Percentiles rank a stretch among this genome's conserved stretches.
Conservation (phyloP, 305 asterid species). For the Withania somnifera region DNA sequence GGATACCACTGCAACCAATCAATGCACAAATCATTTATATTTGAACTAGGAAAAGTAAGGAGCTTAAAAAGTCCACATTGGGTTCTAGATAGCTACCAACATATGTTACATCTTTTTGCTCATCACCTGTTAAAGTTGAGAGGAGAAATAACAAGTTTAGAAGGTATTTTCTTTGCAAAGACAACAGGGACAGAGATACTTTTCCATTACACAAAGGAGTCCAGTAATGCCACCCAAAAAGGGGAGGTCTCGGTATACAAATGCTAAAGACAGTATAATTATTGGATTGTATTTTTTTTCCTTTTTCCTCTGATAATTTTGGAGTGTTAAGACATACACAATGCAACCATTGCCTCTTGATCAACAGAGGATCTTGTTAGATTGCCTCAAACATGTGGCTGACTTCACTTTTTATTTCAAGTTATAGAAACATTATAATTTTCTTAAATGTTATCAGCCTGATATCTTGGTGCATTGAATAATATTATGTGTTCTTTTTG, state of each 20-base stretch:
- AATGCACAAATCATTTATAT: not conserved
- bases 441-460: too few relatives aligned
- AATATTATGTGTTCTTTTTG: too few relatives aligned
- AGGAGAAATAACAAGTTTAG: not conserved
- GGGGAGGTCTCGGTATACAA: not conserved
- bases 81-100: not conserved
- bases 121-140: not conserved
- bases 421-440: too few relatives aligned
- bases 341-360: too few relatives aligned
- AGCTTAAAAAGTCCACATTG: not conserved
- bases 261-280: not conserved
- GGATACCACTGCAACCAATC: slow-evolving; percentile 70
- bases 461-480: too few relatives aligned
- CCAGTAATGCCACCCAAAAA: not conserved
- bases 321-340: too few relatives aligned
- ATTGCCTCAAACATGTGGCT: too few relatives aligned
- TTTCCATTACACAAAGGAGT: not conserved
- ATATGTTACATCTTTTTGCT: not conserved
- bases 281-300: too few relatives aligned
- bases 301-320: too few relatives aligned
- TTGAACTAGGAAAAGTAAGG: not conserved
- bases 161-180: not conserved
- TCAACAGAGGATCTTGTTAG: too few relatives aligned
- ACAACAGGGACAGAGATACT: not conserved
- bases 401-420: too few relatives aligned